phyloP scores from a whole-genome alignment of 2,329 filamentous ascomycete genomes.

The Pseudopyricularia javanii region DNA sequence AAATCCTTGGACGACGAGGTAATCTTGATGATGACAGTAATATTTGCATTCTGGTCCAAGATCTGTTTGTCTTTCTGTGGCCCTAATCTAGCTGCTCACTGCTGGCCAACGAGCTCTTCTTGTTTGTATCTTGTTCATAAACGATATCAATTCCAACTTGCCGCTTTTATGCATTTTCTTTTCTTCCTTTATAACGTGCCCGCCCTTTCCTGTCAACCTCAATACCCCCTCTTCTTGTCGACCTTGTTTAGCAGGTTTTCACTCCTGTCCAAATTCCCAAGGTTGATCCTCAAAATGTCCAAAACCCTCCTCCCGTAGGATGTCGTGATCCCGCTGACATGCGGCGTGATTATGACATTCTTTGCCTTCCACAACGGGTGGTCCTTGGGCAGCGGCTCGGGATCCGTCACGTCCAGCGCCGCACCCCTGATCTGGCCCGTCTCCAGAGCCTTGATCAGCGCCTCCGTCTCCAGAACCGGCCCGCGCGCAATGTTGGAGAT shows the following conservation, averaged over 20 bases:
- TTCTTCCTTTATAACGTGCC: no score
- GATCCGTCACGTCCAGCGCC: conserved; percentile 54
- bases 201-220: no score
- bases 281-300: conserved; percentile 6
- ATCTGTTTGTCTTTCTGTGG: no score
- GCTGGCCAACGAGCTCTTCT: no score
- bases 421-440: conserved; percentile 31
- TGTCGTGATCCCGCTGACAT: conserved; percentile 10
- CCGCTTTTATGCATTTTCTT: no score
- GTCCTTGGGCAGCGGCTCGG: conserved; percentile 48
- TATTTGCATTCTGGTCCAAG: no score
- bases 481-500: conserved; percentile 50
- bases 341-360: conserved; percentile 39
- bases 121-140: no score
- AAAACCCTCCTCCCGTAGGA: conserved; percentile 2
- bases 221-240: conserved; percentile 10
- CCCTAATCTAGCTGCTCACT: no score
- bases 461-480: conserved; percentile 17
- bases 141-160: no score
- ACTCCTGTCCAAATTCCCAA: conserved; percentile 7
- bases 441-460: conserved; percentile 38
- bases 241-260: conserved; percentile 9
- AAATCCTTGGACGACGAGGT: no score
- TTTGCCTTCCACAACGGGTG: conserved; percentile 48
- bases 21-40: no score